These are phyloP conservation scores for Suillus hirtellus DNA, from an alignment of 768 basidiomycete genomes.

Conservation along the genomic window DNA sequence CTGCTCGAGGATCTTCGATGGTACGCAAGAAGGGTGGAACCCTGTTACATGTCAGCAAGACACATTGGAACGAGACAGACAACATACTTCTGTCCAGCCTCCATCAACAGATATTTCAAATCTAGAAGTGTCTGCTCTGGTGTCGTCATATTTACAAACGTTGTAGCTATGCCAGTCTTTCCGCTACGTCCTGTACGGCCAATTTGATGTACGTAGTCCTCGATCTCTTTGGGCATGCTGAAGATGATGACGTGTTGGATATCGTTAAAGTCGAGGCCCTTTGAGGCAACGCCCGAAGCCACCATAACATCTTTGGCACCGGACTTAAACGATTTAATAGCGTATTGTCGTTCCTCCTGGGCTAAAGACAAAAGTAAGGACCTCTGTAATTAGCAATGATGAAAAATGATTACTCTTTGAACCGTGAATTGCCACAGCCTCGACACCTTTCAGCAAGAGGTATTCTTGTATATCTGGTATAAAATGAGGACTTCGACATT, in stretches of 20 bases:
- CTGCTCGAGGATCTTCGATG: constrained; percentile 87
- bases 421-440: constrained; percentile 98
- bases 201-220: constrained; percentile 99
- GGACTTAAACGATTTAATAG: constrained; percentile 96
- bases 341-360: constrained; percentile 98
- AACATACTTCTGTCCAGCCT: constrained; percentile 96
- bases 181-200: constrained; percentile 97
- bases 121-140: constrained; percentile 95
- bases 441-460: constrained; percentile 92
- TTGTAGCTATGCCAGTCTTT: constrained; percentile 98
- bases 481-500: constrained; percentile 7
- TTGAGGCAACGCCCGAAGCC: constrained; percentile 95
- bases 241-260: constrained; percentile 99
- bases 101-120: constrained; percentile 94
- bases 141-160: constrained; percentile 98
- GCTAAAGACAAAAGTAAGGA: constrained; percentile 44
- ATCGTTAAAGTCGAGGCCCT: constrained; percentile 98
- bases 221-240: constrained; percentile 99
- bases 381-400: constrained; percentile 6
- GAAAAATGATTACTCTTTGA: constrained; percentile 69
- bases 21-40: constrained; percentile 91
- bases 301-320: constrained; percentile 99
- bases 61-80: constrained; percentile 3
- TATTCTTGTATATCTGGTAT: constrained; percentile 94
- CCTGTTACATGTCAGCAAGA: constrained; percentile 40